phyloP scores from a whole-genome alignment of 805 yeast species.

The Isabelozyma heimii region DNA sequence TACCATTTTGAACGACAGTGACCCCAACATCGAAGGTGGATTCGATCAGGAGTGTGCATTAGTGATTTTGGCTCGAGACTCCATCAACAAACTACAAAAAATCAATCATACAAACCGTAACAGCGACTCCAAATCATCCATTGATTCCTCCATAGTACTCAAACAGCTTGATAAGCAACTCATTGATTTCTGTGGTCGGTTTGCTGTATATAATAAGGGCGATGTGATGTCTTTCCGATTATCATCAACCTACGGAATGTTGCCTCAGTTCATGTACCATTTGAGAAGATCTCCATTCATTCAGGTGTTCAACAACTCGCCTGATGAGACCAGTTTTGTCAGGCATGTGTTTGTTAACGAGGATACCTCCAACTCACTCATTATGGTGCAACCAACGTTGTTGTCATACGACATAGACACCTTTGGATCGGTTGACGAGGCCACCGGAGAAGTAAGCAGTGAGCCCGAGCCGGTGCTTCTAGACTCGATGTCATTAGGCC shows the following conservation, averaged over 20 bases:
- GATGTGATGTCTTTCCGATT: constrained; percentile 49
- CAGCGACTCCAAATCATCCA: constrained; percentile 9
- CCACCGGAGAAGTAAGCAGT: constrained; percentile 21
- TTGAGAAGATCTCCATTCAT: constrained; percentile 64
- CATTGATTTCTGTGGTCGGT: constrained; percentile 33
- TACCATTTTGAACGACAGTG: constrained; percentile 40
- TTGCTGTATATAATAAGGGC: constrained; percentile 44
- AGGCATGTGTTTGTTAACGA: constrained; percentile 63
- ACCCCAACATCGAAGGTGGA: constrained; percentile 41
- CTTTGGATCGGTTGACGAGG: constrained; percentile 33
- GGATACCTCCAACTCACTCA: constrained; percentile 56
- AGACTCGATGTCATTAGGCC: constrained; percentile 61
- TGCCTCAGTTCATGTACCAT: constrained; percentile 68
- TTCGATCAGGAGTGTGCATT: constrained; percentile 74
- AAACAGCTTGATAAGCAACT: constrained; percentile 39
- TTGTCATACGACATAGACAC: constrained; percentile 52
- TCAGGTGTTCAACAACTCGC: constrained; percentile 66
- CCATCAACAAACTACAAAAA: constrained; percentile 40
- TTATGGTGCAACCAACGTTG: constrained; percentile 70
- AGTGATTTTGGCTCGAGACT: constrained; percentile 56
- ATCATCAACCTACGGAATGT: constrained; percentile 47
- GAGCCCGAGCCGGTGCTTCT: constrained; percentile 65
- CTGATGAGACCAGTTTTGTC: constrained; percentile 67
- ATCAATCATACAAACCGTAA: constrained; percentile 9
- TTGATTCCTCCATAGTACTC: constrained; percentile 24